Conservation (phyloP, 352 stramenopile genomes). For the Phytophthora pisi region DNA sequence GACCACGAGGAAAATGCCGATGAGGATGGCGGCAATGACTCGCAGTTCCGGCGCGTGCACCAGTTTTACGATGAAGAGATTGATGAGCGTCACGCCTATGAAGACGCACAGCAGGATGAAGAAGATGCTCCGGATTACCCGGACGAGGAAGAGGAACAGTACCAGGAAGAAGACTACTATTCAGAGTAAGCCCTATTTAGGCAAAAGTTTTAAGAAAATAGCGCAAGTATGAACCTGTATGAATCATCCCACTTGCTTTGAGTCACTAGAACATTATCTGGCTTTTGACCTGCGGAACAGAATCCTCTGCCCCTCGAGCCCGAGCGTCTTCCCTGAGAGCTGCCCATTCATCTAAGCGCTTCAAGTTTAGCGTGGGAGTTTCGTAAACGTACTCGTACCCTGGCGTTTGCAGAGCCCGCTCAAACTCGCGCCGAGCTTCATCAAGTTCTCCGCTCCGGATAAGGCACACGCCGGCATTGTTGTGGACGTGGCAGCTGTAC, state of each 20-base stretch:
- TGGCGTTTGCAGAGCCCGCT: slow-evolving; percentile 22
- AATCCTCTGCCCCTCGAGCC: slow-evolving; percentile 14
- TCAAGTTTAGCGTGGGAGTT: not conserved
- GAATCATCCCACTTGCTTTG: too few relatives aligned
- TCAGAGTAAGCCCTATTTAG: not conserved
- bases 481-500: slow-evolving; percentile 32
- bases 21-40: slow-evolving; percentile 12
- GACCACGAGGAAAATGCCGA: slow-evolving; percentile 14
- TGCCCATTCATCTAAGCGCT: not conserved
- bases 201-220: not conserved
- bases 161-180: slow-evolving; percentile 26
- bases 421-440: slow-evolving; percentile 29
- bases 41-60: slow-evolving; percentile 22
- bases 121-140: slow-evolving; percentile 22
- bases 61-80: slow-evolving; percentile 33
- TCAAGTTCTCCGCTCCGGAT: slow-evolving; percentile 10
- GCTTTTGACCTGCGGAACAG: slow-evolving; percentile 8
- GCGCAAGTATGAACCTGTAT: too few relatives aligned
- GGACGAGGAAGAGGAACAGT: slow-evolving; percentile 30
- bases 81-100: slow-evolving; percentile 24
- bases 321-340: slow-evolving; percentile 9
- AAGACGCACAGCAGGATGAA: slow-evolving; percentile 28
- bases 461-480: slow-evolving; percentile 41
- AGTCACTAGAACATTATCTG: slow-evolving; percentile 28
- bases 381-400: slow-evolving; percentile 21